These are phyloP conservation scores for Suillus fuscotomentosus DNA, from an alignment of 768 basidiomycete species.

Conservation along the genomic window DNA sequence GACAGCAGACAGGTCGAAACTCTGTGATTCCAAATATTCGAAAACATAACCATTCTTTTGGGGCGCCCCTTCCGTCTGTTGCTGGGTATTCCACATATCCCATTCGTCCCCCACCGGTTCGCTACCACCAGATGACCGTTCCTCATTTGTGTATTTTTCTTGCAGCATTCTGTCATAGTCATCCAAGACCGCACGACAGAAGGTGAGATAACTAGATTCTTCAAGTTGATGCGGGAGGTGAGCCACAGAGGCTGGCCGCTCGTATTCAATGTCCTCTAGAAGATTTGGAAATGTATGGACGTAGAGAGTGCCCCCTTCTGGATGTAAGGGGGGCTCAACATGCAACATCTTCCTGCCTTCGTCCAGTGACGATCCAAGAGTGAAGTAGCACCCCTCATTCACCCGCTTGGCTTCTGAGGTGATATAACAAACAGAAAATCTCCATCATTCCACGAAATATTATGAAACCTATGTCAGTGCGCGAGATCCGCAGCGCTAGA, in stretches of 20 bases:
- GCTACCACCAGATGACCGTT: background rate
- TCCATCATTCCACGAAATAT: background rate
- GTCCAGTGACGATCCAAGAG: background rate
- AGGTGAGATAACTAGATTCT: background rate
- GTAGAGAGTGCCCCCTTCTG: background rate
- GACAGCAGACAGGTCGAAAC: background rate
- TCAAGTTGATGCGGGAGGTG: background rate
- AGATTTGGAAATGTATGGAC: slow-evolving; percentile 4
- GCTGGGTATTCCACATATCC: background rate
- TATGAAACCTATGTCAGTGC: background rate
- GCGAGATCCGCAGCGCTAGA: slow-evolving; percentile 2
- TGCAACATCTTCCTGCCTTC: background rate
- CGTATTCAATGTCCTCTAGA: too few species aligned
- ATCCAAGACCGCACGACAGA: slow-evolving; percentile 3
- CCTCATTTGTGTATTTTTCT: background rate
- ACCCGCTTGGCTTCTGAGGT: background rate
- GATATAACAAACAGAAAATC: background rate
- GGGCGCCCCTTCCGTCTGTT: background rate
- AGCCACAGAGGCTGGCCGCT: too few species aligned
- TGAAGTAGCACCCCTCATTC: background rate
- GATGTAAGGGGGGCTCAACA: background rate
- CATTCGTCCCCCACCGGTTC: background rate
- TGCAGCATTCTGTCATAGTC: background rate
- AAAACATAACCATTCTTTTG: background rate
- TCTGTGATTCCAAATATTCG: slow-evolving; percentile 1